These are phyloP conservation scores for Paramecium pentaurelia DNA, from an alignment of 73 alveolate species.

Conservation along the genomic window DNA sequence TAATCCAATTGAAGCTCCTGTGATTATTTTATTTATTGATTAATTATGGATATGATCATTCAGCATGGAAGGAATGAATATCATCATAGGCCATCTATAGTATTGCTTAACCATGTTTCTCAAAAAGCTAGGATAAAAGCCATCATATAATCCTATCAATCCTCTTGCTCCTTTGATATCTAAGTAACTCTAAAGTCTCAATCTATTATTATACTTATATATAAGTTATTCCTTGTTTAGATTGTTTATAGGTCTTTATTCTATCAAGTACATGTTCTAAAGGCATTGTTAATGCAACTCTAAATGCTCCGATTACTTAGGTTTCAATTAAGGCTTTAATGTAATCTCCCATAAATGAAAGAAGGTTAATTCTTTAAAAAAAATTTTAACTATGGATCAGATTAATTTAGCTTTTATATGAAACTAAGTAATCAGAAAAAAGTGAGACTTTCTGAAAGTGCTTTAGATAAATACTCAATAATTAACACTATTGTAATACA, in stretches of 20 bases:
- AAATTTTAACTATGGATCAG: not conserved
- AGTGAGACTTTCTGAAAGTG: not conserved
- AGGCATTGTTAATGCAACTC: conserved; percentile 19
- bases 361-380: not conserved
- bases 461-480: not conserved
- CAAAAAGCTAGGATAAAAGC: conserved; percentile 30
- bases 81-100: conserved; percentile 45
- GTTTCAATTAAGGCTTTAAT: conserved; percentile 43
- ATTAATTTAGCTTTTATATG: not conserved
- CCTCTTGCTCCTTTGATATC: conserved; percentile 24
- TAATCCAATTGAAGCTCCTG: conserved; percentile 2
- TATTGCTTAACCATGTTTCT: not conserved
- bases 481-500: not conserved
- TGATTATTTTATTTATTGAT: not conserved
- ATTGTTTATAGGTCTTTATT: conserved; percentile 9
- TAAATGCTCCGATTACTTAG: not conserved
- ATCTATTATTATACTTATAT: not conserved
- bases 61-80: not conserved
- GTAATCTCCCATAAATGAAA: not conserved
- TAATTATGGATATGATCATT: not conserved
- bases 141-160: conserved; percentile 30
- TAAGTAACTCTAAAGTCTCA: not conserved
- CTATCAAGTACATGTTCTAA: conserved; percentile 37
- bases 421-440: not conserved
- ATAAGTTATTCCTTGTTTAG: not conserved